These are phyloP conservation scores for Pseudozyma hubeiensis DNA, from an alignment of 1,284 basidiomycete species.

Conservation along the genomic window DNA sequence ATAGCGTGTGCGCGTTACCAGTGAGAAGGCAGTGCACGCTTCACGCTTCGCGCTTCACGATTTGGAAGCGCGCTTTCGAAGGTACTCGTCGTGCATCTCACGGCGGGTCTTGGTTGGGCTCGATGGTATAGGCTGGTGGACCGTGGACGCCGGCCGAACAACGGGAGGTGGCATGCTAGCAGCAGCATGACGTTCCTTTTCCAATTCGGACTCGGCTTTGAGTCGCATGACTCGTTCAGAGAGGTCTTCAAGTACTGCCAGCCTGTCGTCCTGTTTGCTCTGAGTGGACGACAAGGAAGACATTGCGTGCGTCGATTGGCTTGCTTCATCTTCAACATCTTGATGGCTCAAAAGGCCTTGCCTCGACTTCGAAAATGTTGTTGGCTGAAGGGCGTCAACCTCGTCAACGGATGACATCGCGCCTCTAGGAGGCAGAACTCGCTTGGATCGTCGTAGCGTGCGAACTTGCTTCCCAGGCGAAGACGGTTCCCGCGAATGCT, in stretches of 20 bases:
- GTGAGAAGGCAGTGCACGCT: no score
- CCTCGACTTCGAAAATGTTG: not conserved
- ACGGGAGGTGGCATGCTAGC: conserved; percentile 35
- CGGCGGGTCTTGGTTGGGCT: conserved; percentile 15
- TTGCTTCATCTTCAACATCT: not conserved
- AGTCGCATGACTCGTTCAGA: conserved; percentile 29
- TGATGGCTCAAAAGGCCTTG: no score
- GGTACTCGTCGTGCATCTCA: conserved; percentile 40
- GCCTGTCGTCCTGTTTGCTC: conserved; percentile 18
- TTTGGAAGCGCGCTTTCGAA: conserved; percentile 16
- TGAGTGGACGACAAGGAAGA: not conserved
- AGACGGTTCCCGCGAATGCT: not conserved
- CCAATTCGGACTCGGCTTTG: conserved; percentile 24
- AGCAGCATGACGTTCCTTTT: conserved; percentile 19
- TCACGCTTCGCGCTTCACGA: not conserved
- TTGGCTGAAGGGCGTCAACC: conserved; percentile 12
- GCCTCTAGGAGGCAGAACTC: conserved; percentile 23
- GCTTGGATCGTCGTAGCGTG: conserved; percentile 18
- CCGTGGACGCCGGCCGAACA: not conserved
- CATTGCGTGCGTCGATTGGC: not conserved
- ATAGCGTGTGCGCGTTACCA: no score
- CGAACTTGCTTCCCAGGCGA: conserved; percentile 17
- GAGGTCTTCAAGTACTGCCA: conserved; percentile 40
- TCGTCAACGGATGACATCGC: conserved; percentile 14
- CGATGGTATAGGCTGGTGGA: conserved; percentile 1